A percentile compares a stretch with the other conserved stretches of the same genome.
These are phyloP conservation scores for Hypholoma sublateritium DNA, from an alignment of 768 basidiomycete species.

Conservation along the genomic window DNA sequence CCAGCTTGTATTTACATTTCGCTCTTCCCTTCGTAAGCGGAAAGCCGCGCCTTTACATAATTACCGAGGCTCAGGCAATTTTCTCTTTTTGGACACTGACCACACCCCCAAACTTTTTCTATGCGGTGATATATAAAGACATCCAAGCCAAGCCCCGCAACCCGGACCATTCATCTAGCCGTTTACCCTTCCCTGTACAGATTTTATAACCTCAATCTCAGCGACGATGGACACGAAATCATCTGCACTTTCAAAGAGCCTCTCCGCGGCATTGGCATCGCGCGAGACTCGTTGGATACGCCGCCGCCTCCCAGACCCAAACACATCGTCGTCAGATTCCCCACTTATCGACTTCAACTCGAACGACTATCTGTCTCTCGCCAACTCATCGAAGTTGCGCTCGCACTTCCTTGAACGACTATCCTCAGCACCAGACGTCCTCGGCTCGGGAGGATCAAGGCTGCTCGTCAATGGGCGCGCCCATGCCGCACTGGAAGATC, in stretches of 20 bases:
- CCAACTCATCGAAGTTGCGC: slow-evolving; percentile 58
- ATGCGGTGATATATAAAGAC: neutral
- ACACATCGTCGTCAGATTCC: slow-evolving; percentile 33
- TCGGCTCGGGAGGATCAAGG: slow-evolving; percentile 88
- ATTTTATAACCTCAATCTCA: neutral
- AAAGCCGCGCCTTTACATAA: slow-evolving; percentile 4
- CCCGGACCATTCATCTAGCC: neutral
- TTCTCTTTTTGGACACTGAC: neutral
- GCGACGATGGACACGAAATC: slow-evolving; percentile 6
- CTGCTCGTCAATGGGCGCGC: slow-evolving; percentile 76
- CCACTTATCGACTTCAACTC: slow-evolving; percentile 72
- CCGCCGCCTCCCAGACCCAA: slow-evolving; percentile 64
- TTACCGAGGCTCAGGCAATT: neutral
- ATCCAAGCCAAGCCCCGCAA: neutral
- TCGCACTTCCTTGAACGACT: slow-evolving; percentile 57
- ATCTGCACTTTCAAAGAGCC: slow-evolving; percentile 19
- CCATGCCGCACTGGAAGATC: slow-evolving; percentile 70
- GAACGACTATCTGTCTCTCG: slow-evolving; percentile 90
- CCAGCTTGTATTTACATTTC: neutral
- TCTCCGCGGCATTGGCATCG: slow-evolving; percentile 57
- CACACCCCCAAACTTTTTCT: slow-evolving; percentile 5
- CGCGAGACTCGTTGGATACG: slow-evolving; percentile 67
- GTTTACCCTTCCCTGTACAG: neutral
- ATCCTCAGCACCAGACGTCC: slow-evolving; percentile 47
- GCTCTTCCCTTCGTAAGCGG: neutral